phyloP scores from a whole-genome alignment of 2,329 filamentous ascomycete species.

The Neocatenulostroma microsporum region DNA sequence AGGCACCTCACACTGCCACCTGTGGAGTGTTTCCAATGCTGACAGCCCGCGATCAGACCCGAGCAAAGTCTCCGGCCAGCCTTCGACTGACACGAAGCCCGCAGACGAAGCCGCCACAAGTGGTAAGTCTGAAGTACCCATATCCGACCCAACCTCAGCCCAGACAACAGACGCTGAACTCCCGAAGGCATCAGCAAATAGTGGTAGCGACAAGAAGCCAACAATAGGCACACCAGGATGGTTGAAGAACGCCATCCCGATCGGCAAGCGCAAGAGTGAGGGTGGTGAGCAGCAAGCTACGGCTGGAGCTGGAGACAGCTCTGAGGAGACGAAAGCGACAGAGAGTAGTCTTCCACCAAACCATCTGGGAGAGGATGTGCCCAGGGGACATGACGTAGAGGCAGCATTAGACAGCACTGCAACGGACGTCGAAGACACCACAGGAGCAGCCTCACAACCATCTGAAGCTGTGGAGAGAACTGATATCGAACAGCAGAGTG shows the following conservation, averaged over 20 bases:
- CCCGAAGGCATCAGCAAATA: conserved; percentile 6
- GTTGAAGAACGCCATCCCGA: conserved; percentile 16
- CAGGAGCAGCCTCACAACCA: no score
- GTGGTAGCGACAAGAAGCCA: conserved; percentile 6
- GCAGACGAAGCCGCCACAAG: conserved; percentile 8
- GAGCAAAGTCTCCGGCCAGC: conserved; percentile 2
- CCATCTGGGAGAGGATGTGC: conserved; percentile 10
- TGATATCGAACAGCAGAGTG: no score
- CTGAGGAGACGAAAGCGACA: conserved; percentile 1
- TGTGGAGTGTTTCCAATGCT: conserved; percentile 1
- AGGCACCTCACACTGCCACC: neutral
- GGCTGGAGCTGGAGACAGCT: neutral
- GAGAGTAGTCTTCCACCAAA: conserved; percentile 11
- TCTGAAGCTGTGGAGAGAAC: no score
- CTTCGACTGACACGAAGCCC: neutral
- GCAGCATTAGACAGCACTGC: no score
- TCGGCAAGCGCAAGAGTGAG: conserved; percentile 7
- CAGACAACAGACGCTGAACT: conserved; percentile 5
- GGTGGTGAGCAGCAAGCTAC: neutral
- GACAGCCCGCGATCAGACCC: conserved; percentile 4
- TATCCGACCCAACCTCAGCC: neutral
- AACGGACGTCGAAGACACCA: no score
- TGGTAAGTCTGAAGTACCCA: conserved; percentile 11
- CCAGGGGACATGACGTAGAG: conserved; percentile 5
- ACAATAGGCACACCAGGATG: conserved; percentile 16